Evolutionary conservation across 2,329 filamentous ascomycete species (phyloP).

Genomic region (Pleomassaria siparia): DNA sequence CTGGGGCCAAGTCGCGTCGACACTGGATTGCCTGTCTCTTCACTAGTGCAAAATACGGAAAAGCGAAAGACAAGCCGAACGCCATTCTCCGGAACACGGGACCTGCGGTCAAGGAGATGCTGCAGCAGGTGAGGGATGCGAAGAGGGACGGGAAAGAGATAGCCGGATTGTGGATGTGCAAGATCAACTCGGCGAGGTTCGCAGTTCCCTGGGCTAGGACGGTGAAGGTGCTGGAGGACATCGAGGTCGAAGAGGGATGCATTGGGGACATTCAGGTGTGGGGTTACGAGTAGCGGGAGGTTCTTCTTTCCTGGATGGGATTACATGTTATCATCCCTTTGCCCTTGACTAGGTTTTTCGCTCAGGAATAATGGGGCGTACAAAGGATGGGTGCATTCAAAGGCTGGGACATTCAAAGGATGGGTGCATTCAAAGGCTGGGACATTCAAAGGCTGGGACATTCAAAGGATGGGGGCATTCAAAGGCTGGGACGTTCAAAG

Average conservation of each 20-base stretch:
- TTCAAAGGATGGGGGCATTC: no score
- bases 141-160: conserved; percentile 23
- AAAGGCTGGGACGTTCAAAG: no score
- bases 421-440: no score
- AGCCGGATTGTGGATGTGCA: conserved; percentile 51
- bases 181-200: conserved; percentile 62
- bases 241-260: conserved; percentile 27
- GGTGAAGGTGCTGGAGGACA: conserved; percentile 41
- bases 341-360: no score
- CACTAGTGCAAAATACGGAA: conserved; percentile 55
- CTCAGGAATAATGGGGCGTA: no score
- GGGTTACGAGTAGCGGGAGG: conserved; percentile 10
- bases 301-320: no score
- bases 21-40: conserved; percentile 64
- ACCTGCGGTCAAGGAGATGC: conserved; percentile 52
- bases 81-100: conserved; percentile 54
- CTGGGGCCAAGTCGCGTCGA: conserved; percentile 30
- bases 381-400: no score
- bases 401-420: no score
- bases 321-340: no score
- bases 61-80: conserved; percentile 42
- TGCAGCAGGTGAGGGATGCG: conserved; percentile 41
- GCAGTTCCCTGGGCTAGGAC: conserved; percentile 57
- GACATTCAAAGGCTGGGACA: no score
- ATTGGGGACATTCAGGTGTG: conserved; percentile 28